These are phyloP conservation scores for Beta corolliflora DNA, from an alignment of 179 eudicot genomes.

Conservation along the genomic window DNA sequence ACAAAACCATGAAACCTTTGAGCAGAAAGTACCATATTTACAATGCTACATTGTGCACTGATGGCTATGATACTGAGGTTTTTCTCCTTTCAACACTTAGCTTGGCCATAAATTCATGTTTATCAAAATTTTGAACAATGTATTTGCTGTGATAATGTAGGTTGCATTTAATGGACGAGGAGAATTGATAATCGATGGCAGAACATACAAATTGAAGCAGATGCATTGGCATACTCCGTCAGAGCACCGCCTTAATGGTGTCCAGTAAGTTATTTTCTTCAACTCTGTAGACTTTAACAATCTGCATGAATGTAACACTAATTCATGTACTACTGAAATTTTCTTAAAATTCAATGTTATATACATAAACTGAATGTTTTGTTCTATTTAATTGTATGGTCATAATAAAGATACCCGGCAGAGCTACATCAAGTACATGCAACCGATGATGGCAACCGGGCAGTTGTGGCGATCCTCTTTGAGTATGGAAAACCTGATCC, in stretches of 20 bases:
- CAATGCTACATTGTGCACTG: constrained; percentile 29
- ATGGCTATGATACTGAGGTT: constrained; percentile 34
- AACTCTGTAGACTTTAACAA: not conserved
- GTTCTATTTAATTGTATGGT: not conserved
- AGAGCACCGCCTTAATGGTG: constrained; percentile 66
- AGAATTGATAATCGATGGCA: constrained; percentile 43
- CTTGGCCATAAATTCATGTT: too few relatives aligned
- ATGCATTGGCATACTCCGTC: constrained; percentile 94
- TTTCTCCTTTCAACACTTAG: not conserved
- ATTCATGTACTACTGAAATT: too few relatives aligned
- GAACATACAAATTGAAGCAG: constrained; percentile 47
- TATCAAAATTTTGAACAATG: not conserved
- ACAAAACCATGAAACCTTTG: constrained; percentile 30
- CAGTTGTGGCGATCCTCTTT: constrained; percentile 55
- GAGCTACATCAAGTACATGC: constrained; percentile 72
- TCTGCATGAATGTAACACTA: too few relatives aligned
- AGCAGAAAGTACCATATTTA: constrained; percentile 31
- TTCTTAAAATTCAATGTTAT: too few relatives aligned
- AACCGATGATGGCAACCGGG: constrained; percentile 43
- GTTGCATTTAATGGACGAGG: constrained; percentile 42
- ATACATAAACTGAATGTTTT: not conserved
- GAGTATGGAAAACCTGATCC: constrained; percentile 51
- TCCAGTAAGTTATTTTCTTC: constrained; percentile 38
- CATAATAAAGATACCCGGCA: constrained; percentile 45
- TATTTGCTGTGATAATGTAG: constrained; percentile 27